Evolutionary conservation across 495 filamentous ascomycete species (phyloP).

Genomic region (Xylaria longipes): DNA sequence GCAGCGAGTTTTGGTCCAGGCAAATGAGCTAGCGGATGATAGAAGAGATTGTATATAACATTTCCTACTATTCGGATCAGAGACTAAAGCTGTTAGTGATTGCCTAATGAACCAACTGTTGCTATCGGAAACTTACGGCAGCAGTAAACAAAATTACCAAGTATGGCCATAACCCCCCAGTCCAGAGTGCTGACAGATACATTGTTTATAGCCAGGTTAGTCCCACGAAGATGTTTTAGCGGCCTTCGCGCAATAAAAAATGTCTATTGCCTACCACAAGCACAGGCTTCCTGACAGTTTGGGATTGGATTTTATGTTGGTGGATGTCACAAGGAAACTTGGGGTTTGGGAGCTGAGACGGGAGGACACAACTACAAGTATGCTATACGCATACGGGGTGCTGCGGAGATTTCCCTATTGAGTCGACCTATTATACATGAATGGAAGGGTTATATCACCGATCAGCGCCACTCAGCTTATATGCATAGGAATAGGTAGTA

Average conservation of each 20-base stretch:
- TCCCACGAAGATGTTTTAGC: no score
- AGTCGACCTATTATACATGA: not conserved
- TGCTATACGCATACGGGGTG: not conserved
- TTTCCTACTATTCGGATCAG: not conserved
- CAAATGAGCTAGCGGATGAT: not conserved
- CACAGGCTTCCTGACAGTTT: no score
- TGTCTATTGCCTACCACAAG: no score
- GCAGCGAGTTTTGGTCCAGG: conserved; percentile 13
- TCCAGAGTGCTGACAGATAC: not conserved
- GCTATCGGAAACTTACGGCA: not conserved
- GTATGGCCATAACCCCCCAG: not conserved
- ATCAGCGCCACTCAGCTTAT: not conserved
- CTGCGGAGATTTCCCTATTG: not conserved
- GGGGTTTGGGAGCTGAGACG: not conserved
- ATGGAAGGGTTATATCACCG: not conserved
- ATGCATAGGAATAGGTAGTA: not conserved
- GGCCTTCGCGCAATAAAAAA: no score
- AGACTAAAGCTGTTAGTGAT: not conserved
- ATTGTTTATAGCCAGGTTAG: no score
- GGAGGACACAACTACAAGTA: not conserved
- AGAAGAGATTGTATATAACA: not conserved
- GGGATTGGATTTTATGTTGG: no score
- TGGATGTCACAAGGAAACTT: no score
- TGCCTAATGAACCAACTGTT: not conserved
- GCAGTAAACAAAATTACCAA: not conserved